A percentile compares a stretch with the other conserved stretches of the same genome.
These are phyloP conservation scores for Macroventuria anomochaeta DNA, from an alignment of 2,329 filamentous ascomycete genomes.

Conservation along the genomic window DNA sequence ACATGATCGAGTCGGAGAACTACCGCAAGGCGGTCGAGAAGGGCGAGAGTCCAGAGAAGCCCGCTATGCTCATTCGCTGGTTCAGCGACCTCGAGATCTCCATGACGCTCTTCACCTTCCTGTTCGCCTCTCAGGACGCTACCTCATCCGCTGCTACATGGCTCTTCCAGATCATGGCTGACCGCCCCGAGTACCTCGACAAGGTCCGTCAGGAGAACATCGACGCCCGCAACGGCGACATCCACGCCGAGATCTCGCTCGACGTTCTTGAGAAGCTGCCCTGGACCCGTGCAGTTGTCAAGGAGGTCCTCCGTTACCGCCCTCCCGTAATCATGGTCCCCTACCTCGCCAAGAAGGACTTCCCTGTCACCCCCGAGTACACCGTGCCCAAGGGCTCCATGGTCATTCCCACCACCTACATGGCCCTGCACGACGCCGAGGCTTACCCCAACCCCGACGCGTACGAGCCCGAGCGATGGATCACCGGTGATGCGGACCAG, in stretches of 20 bases:
- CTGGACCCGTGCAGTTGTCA: slow-evolving; percentile 91
- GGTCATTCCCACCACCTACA: slow-evolving; percentile 90
- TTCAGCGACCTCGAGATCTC: slow-evolving; percentile 92
- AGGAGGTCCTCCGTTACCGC: slow-evolving; percentile 73
- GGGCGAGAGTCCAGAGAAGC: slow-evolving; percentile 74
- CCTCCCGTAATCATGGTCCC: slow-evolving; percentile 98
- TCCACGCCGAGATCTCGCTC: slow-evolving; percentile 73
- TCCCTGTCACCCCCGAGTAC: slow-evolving; percentile 86
- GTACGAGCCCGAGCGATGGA: slow-evolving; percentile 65
- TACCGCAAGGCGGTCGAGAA: slow-evolving; percentile 81
- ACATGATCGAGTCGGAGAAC: slow-evolving; percentile 82
- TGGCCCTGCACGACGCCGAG: slow-evolving; percentile 89
- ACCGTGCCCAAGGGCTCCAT: slow-evolving; percentile 96
- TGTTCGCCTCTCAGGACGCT: slow-evolving; percentile 97
- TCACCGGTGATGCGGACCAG: slow-evolving; percentile 84
- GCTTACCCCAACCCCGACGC: slow-evolving; percentile 86
- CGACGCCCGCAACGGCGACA: slow-evolving; percentile 74
- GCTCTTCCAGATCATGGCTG: slow-evolving; percentile 93
- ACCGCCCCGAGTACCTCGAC: slow-evolving; percentile 90
- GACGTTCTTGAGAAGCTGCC: slow-evolving; percentile 87
- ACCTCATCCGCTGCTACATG: slow-evolving; percentile 93
- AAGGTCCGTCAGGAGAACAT: slow-evolving; percentile 92
- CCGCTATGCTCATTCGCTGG: slow-evolving; percentile 78
- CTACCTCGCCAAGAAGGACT: slow-evolving; percentile 92
- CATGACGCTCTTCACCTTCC: slow-evolving; percentile 92